Evolutionary conservation across 1,139 yeast species (phyloP).

Genomic region (Wickerhamomyces sp.): DNA sequence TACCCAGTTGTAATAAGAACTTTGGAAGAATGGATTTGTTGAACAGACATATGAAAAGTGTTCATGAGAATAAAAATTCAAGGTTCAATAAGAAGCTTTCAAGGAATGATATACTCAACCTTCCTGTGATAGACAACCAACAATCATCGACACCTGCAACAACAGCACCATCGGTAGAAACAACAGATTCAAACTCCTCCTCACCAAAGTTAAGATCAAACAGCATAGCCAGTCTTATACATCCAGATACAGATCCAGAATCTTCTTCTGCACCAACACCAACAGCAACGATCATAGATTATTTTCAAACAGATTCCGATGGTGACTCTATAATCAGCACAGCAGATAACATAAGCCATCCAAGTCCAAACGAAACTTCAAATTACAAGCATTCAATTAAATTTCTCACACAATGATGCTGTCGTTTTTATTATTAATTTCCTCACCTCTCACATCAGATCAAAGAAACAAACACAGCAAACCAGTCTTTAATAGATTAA

Average conservation of each 20-base stretch:
- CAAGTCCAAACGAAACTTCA: too few species aligned
- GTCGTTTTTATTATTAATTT: too few species aligned
- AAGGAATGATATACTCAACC: slow-evolving; percentile 3
- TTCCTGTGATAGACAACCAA: too few species aligned
- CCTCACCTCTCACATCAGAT: too few species aligned
- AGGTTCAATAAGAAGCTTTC: slow-evolving; percentile 33
- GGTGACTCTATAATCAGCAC: too few species aligned
- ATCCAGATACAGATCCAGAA: slow-evolving; percentile 1
- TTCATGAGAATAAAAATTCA: slow-evolving; percentile 41
- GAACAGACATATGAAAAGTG: slow-evolving; percentile 47
- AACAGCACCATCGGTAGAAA: slow-evolving; percentile 1
- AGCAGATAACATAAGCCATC: too few species aligned
- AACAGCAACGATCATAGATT: background rate
- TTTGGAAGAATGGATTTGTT: slow-evolving; percentile 65
- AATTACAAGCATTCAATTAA: slow-evolving; percentile 20
- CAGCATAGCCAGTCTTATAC: background rate
- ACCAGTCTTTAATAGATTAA: too few species aligned
- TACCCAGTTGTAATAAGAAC: slow-evolving; percentile 57
- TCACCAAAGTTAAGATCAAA: too few species aligned
- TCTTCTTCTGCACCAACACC: slow-evolving; percentile 1
- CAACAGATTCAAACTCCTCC: background rate
- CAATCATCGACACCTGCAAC: too few species aligned
- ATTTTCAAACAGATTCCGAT: background rate
- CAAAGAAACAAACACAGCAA: too few species aligned
- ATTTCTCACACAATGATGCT: slow-evolving; percentile 19